Base-by-base conservation (phyloP, 129 eudicot genomes). In the Calendula officinalis region DNA sequence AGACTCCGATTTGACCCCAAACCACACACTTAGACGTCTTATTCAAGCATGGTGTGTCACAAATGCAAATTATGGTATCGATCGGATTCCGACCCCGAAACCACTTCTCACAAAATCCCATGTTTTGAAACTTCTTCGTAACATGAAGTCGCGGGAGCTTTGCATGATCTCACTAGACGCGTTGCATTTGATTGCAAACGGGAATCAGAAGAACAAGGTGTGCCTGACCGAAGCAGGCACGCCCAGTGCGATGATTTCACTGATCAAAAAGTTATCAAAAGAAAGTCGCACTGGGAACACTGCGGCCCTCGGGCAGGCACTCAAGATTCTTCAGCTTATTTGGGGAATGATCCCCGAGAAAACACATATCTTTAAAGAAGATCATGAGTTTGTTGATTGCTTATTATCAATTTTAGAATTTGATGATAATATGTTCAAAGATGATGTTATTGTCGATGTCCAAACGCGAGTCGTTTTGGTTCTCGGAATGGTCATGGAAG, bases 41-140 rank as follows among this genome's bases (percentile, higher is more conserved):
- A 91, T 91, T 37, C 98, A 87, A 65, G 94, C 81, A 1, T 91
- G 98, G 98, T 87, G 95, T 61, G 77, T 75, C 12, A 72, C 74
- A 32, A 82, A 87, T 22, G 86, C 82, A 11, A 58, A 67, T 15
- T 50, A 64, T 6, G 97, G 95, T 5, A 66, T 86, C 7, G 97
- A 87, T 35, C 82, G 88, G 8, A 82, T 91, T 33, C 97, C 97
- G 0, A 86, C 94, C 8, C 95, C 97, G 0, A 84, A 80, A 64
- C 56, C 90, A 8, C 85, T 73, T 7, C 17, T 82, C 6, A 62
- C 37, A 36, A 69, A 64, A 37, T 76, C 95, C 39, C 71, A 67
- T 12, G 81, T 84, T 37, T 2, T 62, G 49, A 87, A 80, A 17
- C 80, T 87, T 40, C 77, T 74, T 8, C 84, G 89, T 3, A 70